Evolutionary conservation across 1,139 yeast species (phyloP).

Genomic region (Kodamaea alishanica): DNA sequence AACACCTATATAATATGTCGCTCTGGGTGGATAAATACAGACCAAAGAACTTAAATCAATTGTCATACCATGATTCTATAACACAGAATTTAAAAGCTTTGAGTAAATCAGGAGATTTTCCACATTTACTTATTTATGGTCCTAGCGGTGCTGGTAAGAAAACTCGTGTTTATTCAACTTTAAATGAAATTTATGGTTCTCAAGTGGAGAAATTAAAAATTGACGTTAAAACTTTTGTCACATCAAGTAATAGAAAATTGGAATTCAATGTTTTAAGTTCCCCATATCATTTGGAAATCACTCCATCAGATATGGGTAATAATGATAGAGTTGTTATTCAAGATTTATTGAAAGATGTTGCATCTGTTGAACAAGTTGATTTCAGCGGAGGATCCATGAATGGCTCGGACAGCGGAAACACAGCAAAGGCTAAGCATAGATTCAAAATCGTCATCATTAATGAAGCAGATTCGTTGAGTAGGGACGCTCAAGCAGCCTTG

Average conservation of each 20-base stretch:
- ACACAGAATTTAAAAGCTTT: constrained; percentile 63
- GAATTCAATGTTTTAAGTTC: constrained; percentile 91
- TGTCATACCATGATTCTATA: constrained; percentile 65
- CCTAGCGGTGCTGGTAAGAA: constrained; percentile 98
- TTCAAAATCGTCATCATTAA: constrained; percentile 91
- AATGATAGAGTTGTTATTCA: constrained; percentile 94
- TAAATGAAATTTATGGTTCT: constrained; percentile 77
- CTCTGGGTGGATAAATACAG: constrained; percentile 96
- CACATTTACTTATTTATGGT: constrained; percentile 88
- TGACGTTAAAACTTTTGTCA: constrained; percentile 79
- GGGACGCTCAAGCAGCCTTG: constrained; percentile 97
- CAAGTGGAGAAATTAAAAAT: constrained; percentile 82
- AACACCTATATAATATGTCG: constrained; percentile 51
- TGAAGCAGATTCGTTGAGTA: constrained; percentile 86
- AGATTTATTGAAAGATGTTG: constrained; percentile 87
- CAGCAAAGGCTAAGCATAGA: constrained; percentile 49
- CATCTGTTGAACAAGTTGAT: constrained; percentile 93
- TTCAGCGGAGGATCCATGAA: constrained; percentile 40
- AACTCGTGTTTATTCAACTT: constrained; percentile 81
- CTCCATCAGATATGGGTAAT: constrained; percentile 96
- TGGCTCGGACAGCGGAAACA: background rate
- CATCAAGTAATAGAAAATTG: constrained; percentile 67
- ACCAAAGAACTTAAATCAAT: constrained; percentile 61
- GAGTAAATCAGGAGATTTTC: constrained; percentile 80
- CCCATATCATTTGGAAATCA: constrained; percentile 86